Evolutionary conservation across 148 eudicot species (phyloP).

Genomic region (Rhododendron vialii): DNA sequence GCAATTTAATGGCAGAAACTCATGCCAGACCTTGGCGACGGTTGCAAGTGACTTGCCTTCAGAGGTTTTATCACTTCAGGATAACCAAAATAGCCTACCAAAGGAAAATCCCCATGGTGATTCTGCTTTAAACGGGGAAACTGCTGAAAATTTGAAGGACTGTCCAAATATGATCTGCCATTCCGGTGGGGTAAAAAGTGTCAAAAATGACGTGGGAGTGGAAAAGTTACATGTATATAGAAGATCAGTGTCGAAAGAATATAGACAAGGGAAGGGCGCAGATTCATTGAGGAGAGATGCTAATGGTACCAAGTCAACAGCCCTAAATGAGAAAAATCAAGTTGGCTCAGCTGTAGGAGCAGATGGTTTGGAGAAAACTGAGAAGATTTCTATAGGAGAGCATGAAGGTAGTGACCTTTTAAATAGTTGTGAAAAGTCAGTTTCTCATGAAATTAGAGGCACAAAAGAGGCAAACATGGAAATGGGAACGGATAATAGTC

Average conservation of each 20-base stretch:
- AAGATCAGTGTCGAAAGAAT: constrained; percentile 41
- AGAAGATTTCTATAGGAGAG: constrained; percentile 6
- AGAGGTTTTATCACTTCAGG: constrained; percentile 23
- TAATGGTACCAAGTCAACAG: constrained; percentile 18
- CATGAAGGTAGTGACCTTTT: neutral
- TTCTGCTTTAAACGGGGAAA: constrained; percentile 20
- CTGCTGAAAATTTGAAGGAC: constrained; percentile 26
- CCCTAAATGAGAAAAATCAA: constrained; percentile 18
- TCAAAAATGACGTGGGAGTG: constrained; percentile 14
- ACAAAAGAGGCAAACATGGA: constrained; percentile 22
- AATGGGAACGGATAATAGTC: constrained; percentile 13
- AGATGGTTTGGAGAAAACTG: constrained; percentile 20
- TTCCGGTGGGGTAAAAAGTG: constrained; percentile 18
- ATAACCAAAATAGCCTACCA: constrained; percentile 26
- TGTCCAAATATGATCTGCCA: constrained; percentile 12
- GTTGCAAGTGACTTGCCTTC: constrained; percentile 26
- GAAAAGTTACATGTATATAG: constrained; percentile 38
- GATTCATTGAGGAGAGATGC: constrained; percentile 27
- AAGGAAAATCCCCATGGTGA: constrained; percentile 30
- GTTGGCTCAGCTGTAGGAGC: constrained; percentile 19
- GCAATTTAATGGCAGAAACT: constrained; percentile 30
- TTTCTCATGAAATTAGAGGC: constrained; percentile 19
- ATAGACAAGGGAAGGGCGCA: constrained; percentile 27
- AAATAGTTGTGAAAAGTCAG: constrained; percentile 11
- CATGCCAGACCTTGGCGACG: constrained; percentile 18